Base-by-base conservation (phyloP, 2,329 filamentous ascomycete genomes). In the Neospermospora avenae region DNA sequence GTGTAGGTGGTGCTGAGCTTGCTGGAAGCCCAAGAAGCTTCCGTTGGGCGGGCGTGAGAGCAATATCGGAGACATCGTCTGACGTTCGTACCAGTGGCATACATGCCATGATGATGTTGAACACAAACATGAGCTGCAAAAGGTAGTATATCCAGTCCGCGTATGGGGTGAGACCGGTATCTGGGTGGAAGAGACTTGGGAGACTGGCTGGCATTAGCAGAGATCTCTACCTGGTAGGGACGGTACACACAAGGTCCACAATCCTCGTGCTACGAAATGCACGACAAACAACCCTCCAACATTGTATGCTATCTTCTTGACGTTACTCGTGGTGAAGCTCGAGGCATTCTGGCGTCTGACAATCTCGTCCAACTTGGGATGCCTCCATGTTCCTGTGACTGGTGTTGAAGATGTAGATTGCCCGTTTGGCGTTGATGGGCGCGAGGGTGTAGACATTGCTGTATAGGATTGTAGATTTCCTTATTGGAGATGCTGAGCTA, bases 281-380 rank as follows among this genome's bases (percentile, higher is more conserved):
- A 80, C 79, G 14, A 74, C 67, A 31, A 83, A 42, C 41, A 89
- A 71, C 39, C 86, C 79, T 10, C 74, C 76, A 1, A 81, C 73
- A 73, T 96, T 96, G 75, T 87, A 85, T 31, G 85, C 72, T 55
- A 96, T 85, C 56, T 81, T 83, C 62, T 80, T 83, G 52, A 95
- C 76, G 66, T 96, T 93, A 72, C 84, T 84, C 68, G 93, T 86
- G 58, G 87, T 85, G 73, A 98, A 96, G 51, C 82, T 89, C 14
- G 86, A 85, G 20, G 87, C 87, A 73, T 90, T 87, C 72, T 92
- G 90, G 55, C 95, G 86, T 64, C 84, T 83, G 16, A 89, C 86
- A 72, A 99, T 96, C 76, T 98, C 93, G 70, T 91, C 83, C 65
- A 97, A 82, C 64, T 88, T 86, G 35, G 95, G 95, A 74, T 99